These are phyloP conservation scores for Rhodotorula sp. DNA, from an alignment of 1,284 basidiomycete genomes.

Conservation along the genomic window DNA sequence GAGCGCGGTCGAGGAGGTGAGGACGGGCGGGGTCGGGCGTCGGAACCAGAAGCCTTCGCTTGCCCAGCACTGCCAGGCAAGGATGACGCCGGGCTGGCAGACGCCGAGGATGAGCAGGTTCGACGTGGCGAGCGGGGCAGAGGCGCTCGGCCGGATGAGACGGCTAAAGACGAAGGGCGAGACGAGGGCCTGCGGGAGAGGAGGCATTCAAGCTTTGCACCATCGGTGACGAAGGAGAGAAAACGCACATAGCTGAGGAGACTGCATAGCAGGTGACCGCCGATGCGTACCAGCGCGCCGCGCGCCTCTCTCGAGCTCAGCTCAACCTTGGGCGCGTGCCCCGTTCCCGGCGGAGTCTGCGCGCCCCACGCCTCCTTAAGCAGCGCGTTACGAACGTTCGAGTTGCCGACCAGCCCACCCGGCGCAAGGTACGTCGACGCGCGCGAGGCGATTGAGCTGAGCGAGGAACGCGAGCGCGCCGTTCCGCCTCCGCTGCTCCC, in stretches of 20 bases:
- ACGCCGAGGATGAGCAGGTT: conserved; percentile 32
- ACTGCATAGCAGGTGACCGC: conserved; percentile 42
- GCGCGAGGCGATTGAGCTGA: conserved; percentile 17
- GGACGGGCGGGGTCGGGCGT: conserved; percentile 7
- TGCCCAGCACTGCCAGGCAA: conserved; percentile 25
- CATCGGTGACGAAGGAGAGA: neutral
- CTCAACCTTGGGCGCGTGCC: conserved; percentile 34
- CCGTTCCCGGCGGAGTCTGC: conserved; percentile 18
- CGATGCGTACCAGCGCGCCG: conserved; percentile 34
- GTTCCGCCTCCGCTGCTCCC: neutral
- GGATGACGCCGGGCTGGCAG: conserved; percentile 24
- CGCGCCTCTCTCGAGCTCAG: conserved; percentile 25
- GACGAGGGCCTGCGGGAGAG: conserved; percentile 22
- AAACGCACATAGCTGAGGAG: conserved; percentile 40
- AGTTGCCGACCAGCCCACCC: conserved; percentile 18
- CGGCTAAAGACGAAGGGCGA: conserved; percentile 24
- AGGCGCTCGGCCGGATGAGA: neutral
- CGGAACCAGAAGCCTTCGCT: conserved; percentile 39
- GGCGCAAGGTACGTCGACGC: conserved; percentile 23
- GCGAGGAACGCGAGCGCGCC: conserved; percentile 3
- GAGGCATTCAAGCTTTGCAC: conserved; percentile 27
- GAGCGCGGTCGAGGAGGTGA: conserved; percentile 25
- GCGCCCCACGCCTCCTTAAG: conserved; percentile 26
- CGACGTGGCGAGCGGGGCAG: neutral
- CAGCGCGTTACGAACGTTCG: conserved; percentile 18